These are phyloP conservation scores for Polyporus tsugae DNA, from an alignment of 1,284 basidiomycete species.

Conservation along the genomic window DNA sequence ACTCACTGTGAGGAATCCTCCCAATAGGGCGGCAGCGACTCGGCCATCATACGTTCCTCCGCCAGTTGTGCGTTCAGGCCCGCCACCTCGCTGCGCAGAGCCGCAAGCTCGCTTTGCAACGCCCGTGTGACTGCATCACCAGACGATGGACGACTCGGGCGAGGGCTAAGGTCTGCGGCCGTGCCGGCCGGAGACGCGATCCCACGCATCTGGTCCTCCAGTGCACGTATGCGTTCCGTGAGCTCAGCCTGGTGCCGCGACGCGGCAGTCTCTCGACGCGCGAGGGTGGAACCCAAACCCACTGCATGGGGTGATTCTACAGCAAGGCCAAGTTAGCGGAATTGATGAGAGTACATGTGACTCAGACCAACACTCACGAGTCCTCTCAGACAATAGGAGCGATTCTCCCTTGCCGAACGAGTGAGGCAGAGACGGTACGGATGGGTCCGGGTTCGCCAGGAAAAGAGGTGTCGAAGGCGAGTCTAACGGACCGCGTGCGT, in stretches of 20 bases:
- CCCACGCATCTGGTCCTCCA: slow-evolving; percentile 15
- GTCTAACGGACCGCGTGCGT: not conserved
- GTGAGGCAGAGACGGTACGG: not conserved
- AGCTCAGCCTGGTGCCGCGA: not conserved
- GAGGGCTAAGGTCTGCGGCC: not conserved
- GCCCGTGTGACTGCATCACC: not conserved
- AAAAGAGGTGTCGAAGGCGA: not conserved
- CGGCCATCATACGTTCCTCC: not conserved
- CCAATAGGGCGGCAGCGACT: slow-evolving; percentile 8
- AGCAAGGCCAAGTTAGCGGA: not conserved
- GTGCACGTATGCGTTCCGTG: slow-evolving; percentile 8
- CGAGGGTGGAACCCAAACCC: not conserved
- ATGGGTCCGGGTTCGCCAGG: not conserved
- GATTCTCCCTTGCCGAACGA: not conserved
- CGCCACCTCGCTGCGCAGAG: slow-evolving; percentile 8
- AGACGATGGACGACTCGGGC: not conserved
- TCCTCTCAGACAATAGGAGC: not conserved
- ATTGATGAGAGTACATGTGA: not conserved
- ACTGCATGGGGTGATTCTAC: not conserved
- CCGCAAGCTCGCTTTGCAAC: slow-evolving; percentile 10
- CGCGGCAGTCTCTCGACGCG: not conserved
- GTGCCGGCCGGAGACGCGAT: not conserved
- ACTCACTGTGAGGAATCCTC: not conserved
- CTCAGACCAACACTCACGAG: not conserved
- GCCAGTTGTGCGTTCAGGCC: slow-evolving; percentile 8